Evolutionary conservation across 345 rosid species (phyloP), one percentile per base, ranked within the genome.

Genomic region (Xanthoceras sorbifolium): DNA sequence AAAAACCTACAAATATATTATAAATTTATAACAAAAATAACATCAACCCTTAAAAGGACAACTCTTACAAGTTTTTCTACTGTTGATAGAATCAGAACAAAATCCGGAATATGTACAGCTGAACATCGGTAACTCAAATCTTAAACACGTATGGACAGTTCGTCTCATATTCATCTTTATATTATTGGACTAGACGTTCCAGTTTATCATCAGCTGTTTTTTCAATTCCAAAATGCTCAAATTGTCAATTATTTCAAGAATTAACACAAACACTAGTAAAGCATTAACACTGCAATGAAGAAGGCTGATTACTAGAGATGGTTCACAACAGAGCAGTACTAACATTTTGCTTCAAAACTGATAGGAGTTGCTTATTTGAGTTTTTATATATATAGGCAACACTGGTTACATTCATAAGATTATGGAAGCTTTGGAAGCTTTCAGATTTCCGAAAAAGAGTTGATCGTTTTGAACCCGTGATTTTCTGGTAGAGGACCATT

Each of bases 391-490:
- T 40, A 23, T 32, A 34, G 52, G 52, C 52, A 22, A 50, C 31
- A 31, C 34, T 32, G 6, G 31, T 32, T 50, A 67, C 72, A 64
- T 48, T 10, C 59, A 72, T 60, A 20, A 20, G 72, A 63, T 34
- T 28, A 29, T 20, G 61, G 34, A 73, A 50, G 73, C 5, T 44
- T 57, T 3, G 40, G 4, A 44, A 23, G 71, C 84, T 64, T 62
- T 87, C 82, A 90, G 82, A 90, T 84, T 69, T 89, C 91, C 11
- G 76, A 78, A 78, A 89, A 89, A 1, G 97, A 88, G 69, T 76
- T 84, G 72, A 90, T 75, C 9, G 90, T 91, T 82, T 83, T 82
- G 91, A 92, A 92, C 66, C 87, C 92, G 2, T 89, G 92, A 79
- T 86, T 89, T 78, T 84, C 90, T 0, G 89, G 93, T 71, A 89